Evolutionary conservation across 2,329 filamentous ascomycete species (phyloP).

Genomic region (Penicillium sp.): DNA sequence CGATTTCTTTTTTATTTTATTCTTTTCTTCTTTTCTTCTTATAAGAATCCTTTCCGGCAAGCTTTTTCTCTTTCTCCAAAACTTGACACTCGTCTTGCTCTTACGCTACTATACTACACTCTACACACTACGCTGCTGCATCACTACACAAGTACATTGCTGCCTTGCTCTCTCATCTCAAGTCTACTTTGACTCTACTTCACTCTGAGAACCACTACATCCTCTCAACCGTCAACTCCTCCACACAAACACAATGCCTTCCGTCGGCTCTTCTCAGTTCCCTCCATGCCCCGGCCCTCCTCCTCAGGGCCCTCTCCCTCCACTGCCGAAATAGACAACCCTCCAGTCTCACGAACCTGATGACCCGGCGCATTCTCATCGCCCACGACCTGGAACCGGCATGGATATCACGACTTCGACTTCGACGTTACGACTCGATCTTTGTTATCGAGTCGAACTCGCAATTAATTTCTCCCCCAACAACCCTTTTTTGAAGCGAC

Average conservation of each 20-base stretch:
- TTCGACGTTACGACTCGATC: constrained; percentile 30
- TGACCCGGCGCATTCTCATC: constrained; percentile 30
- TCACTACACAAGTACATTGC: no score
- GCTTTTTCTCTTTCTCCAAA: constrained; percentile 2
- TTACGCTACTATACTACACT: neutral
- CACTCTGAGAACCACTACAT: neutral
- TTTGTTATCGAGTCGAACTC: constrained; percentile 21
- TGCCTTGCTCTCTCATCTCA: no score
- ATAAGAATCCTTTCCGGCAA: constrained; percentile 7
- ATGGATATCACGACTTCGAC: constrained; percentile 37
- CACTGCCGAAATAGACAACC: constrained; percentile 38
- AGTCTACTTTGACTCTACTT: neutral
- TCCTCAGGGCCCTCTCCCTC: constrained; percentile 42
- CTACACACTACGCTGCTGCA: no score
- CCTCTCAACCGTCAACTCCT: constrained; percentile 5
- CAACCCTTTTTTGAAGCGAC: neutral
- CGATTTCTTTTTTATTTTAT: constrained; percentile 1
- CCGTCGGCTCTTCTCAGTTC: constrained; percentile 37
- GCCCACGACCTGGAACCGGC: constrained; percentile 27
- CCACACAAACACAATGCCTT: constrained; percentile 35
- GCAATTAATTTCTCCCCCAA: constrained; percentile 14
- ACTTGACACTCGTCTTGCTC: neutral
- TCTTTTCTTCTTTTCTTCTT: neutral
- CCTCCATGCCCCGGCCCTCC: constrained; percentile 43
- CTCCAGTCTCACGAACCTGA: constrained; percentile 30